Conservation (phyloP, 2,329 filamentous ascomycete genomes). For the Thermochaetoides dissita region DNA sequence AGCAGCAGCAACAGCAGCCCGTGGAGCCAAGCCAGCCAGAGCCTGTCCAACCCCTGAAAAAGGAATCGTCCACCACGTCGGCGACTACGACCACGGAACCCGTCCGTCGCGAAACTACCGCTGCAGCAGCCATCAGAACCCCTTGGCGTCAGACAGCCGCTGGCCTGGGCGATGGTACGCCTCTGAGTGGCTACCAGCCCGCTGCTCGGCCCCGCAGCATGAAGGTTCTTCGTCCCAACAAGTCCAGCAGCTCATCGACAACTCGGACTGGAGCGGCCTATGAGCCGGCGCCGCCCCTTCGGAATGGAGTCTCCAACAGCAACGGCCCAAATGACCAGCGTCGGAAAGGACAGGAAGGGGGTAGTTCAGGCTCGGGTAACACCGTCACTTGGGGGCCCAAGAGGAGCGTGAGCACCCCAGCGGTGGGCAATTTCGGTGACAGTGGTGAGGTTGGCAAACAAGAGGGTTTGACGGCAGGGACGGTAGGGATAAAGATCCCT, state of each 20-base stretch:
- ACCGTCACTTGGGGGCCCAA: conserved; percentile 27
- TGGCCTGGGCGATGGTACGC: conserved; percentile 35
- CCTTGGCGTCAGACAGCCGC: conserved; percentile 52
- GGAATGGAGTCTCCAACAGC: conserved; percentile 27
- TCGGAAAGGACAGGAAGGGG: conserved; percentile 22
- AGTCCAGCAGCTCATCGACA: conserved; percentile 40
- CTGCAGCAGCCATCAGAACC: conserved; percentile 44
- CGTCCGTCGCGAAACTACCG: conserved; percentile 31
- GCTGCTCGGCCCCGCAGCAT: conserved; percentile 56
- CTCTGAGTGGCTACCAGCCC: conserved; percentile 56
- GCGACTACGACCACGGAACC: conserved; percentile 11
- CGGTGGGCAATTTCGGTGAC: conserved; percentile 19
- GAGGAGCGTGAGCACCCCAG: conserved; percentile 25
- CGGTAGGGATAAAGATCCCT: conserved; percentile 17
- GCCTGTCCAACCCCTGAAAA: conserved; percentile 14
- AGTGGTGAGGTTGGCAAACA: background rate
- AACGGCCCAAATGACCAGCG: conserved; percentile 21
- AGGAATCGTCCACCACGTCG: conserved; percentile 14
- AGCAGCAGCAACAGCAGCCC: conserved; percentile 6
- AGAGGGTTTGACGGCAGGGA: background rate
- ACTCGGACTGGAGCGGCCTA: conserved; percentile 37
- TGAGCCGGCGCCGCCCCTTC: conserved; percentile 34
- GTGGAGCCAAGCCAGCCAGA: conserved; percentile 15
- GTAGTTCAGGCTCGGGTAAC: background rate
- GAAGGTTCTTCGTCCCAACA: conserved; percentile 77